A percentile compares a stretch with the other conserved stretches of the same genome.
phyloP scores from a whole-genome alignment of 1,284 basidiomycete genomes.

The Ganoderma resinaceum region DNA sequence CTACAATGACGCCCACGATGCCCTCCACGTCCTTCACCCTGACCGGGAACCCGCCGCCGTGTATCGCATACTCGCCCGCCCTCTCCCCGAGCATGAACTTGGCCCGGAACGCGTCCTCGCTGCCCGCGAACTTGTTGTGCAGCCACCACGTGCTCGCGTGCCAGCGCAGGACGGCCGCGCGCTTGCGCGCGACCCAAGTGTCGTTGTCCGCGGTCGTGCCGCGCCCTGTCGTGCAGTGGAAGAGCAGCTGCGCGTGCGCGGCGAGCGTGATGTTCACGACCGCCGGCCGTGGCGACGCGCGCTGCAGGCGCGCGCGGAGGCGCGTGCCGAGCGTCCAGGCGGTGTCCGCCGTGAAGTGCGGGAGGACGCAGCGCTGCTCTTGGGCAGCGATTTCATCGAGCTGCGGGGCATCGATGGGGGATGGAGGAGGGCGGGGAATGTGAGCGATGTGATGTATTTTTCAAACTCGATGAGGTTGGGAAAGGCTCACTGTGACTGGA shows the following conservation, averaged over 20 bases:
- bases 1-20: conserved; percentile 44
- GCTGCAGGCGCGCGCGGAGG: conserved; percentile 38
- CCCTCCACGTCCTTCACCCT: conserved; percentile 43
- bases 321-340: conserved; percentile 43
- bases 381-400: conserved; percentile 28
- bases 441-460: not conserved
- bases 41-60: conserved; percentile 45
- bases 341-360: conserved; percentile 37
- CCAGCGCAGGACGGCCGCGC: conserved; percentile 44
- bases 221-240: conserved; percentile 39
- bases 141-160: conserved; percentile 38
- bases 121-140: conserved; percentile 34
- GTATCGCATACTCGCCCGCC: conserved; percentile 40
- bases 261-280: conserved; percentile 41
- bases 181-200: conserved; percentile 46
- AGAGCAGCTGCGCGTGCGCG: conserved; percentile 39
- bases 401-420: conserved; percentile 9
- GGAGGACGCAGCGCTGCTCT: conserved; percentile 32
- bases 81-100: conserved; percentile 37
- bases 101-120: conserved; percentile 34
- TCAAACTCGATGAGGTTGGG: not conserved
- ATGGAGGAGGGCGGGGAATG: too few relatives aligned
- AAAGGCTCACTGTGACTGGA: conserved; percentile 22
- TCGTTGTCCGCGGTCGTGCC: conserved; percentile 45
- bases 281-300: conserved; percentile 31